Percentiles rank a stretch among this genome's conserved stretches.
These are phyloP conservation scores for Lasiosphaeriaceae sp. DNA, from an alignment of 495 filamentous ascomycete species.

Conservation along the genomic window DNA sequence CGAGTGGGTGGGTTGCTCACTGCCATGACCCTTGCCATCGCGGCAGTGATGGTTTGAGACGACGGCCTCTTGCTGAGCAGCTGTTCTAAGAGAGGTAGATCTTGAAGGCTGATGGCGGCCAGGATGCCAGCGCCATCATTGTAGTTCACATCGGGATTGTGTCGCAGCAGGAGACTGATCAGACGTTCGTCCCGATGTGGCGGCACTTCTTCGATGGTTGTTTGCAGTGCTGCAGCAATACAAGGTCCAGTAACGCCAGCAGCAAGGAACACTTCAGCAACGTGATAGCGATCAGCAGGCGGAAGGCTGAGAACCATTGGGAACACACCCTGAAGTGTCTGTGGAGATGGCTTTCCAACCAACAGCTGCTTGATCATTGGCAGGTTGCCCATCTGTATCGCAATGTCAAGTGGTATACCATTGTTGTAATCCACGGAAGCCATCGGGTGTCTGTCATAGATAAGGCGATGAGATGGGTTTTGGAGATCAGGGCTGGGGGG, in stretches of 20 bases:
- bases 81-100: constrained; percentile 31
- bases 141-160: constrained; percentile 43
- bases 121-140: constrained; percentile 40
- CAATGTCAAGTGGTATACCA: constrained; percentile 38
- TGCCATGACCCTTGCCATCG: constrained; percentile 36
- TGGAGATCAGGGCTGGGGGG: constrained; percentile 19
- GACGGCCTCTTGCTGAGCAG: constrained; percentile 36
- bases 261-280: constrained; percentile 37
- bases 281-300: constrained; percentile 31
- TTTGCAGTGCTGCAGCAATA: constrained; percentile 37
- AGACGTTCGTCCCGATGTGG: constrained; percentile 38
- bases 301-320: constrained; percentile 31
- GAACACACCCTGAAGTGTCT: constrained; percentile 39
- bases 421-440: constrained; percentile 44
- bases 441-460: constrained; percentile 35
- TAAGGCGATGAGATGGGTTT: constrained; percentile 23
- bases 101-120: constrained; percentile 35
- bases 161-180: constrained; percentile 39
- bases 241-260: constrained; percentile 32
- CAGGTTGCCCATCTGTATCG: constrained; percentile 32
- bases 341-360: constrained; percentile 30
- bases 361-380: constrained; percentile 39
- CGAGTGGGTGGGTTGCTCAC: constrained; percentile 25
- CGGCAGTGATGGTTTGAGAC: constrained; percentile 32
- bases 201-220: constrained; percentile 39